Base-by-base conservation (phyloP, 305 asterid genomes). In the Withania somnifera region DNA sequence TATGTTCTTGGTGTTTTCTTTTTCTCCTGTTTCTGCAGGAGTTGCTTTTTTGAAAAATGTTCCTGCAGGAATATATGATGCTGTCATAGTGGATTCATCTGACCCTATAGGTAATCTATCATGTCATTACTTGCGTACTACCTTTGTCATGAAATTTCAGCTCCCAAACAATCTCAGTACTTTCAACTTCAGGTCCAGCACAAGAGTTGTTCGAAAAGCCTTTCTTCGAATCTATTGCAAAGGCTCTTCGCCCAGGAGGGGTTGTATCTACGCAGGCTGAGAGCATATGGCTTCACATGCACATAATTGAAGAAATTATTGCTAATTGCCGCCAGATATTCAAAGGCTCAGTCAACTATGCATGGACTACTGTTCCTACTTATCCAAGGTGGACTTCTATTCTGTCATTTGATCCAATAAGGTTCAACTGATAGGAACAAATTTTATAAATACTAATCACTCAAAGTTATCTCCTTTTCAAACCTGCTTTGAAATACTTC, bases 261-360 rank as follows among this genome's bases (percentile, higher is more conserved):
- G 98, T 96, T 58, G 88, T 96, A 47, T 92, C 98, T 84, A 94
- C 99, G 38, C 98, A 94, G 89, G 99, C 99, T 57, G 99, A 96
- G 87, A 96, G 98, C 90, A 96, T 96, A 83, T 96, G 99, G 99
- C 99, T 96, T 85, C 99, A 96, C 92, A 96, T 96, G 98, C 95
- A 96, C 91, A 92, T 96, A 76, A 96, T 96, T 52, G 97, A 96
- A 91, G 95, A 89, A 53, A 92, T 96, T 3, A 95, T 96, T 51
- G 52, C 90, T 5, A 96, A 94, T 88, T 96, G 99, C 85, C 90
- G 98, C 86, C 94, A 94, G 87, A 83, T 96, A 45, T 96, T 96
- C 89, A 93, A 94, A 89, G 99, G 99, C 88, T 94, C 99, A 8
- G 97, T 96, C 84, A 92, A 94, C 83, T 96, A 96, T 68, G 99